Conservation (phyloP, 371 early-diverging fungal genomes). For the Zopfochytrium polystomum region DNA sequence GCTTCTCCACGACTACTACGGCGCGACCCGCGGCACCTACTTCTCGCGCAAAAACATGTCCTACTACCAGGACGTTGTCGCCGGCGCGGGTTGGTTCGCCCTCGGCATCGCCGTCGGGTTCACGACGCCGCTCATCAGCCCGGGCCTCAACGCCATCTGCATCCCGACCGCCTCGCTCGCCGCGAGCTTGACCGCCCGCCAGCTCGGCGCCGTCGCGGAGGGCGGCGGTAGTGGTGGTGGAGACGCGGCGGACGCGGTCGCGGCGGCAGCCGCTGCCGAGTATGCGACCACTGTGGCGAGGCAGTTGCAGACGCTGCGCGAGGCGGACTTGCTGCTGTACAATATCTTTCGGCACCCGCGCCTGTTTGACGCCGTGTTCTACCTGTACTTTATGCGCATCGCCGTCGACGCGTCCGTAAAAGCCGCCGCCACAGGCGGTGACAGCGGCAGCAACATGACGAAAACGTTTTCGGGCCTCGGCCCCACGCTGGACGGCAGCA, state of each 20-base stretch:
- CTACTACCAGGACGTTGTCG: constrained; percentile 5
- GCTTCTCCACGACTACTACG: constrained; percentile 1
- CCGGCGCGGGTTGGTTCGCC: constrained; percentile 14
- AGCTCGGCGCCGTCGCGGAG: constrained; percentile 4
- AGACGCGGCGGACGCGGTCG: not conserved
- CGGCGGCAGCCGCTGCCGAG: not conserved
- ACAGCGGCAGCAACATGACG: no score
- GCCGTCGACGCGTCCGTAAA: no score
- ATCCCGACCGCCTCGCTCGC: constrained; percentile 1
- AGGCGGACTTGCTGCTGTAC: constrained; percentile 8
- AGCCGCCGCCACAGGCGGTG: no score
- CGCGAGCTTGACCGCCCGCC: constrained; percentile 6
- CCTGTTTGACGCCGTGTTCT: constrained; percentile 4
- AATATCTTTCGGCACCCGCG: constrained; percentile 12
- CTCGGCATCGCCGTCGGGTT: constrained; percentile 16
- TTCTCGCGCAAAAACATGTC: constrained; percentile 9
- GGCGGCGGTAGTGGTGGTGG: no score
- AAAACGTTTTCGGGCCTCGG: no score
- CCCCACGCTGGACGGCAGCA: constrained; percentile 4
- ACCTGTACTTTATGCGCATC: constrained; percentile 2
- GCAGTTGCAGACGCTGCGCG: constrained; percentile 7
- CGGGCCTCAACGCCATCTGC: constrained; percentile 15
- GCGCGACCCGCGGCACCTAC: not conserved
- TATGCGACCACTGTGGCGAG: not conserved
- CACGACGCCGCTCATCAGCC: constrained; percentile 15